Base-by-base conservation (phyloP, 148 eudicot genomes). In the Mesembryanthemum crystallinum region DNA sequence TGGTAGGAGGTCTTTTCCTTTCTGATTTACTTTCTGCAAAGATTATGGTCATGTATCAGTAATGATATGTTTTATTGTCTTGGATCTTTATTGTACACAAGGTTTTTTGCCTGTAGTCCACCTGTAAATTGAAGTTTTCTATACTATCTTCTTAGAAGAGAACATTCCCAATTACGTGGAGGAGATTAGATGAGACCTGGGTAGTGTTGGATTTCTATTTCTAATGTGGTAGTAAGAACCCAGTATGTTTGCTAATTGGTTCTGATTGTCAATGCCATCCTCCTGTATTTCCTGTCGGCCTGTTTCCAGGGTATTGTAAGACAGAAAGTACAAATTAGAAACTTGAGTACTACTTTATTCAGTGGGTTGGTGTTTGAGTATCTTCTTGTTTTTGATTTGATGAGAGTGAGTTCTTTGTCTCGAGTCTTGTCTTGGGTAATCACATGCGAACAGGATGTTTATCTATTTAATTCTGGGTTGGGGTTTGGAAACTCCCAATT, bases 1-100 rank as follows among this genome's bases (percentile, higher is more conserved):
- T 95, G 99, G 99, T 95, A 80, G 67, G 91, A 32, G 71, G 49
- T 72, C 47, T 67, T 69, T n/a, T 54, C 69, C 67, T 71, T 30
- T 67, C 65, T 43, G 24, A 9, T 39, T 73, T 61, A 49, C 67
- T 61, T 49, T 64, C 7, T 39, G 25, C 25, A 25, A 29, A 5
- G 17, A 35, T 61, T 17, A 68, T 61, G 73, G 32, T 42, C 15
- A 57, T 67, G 18, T 58, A 35, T 67, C 11, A 17, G 17, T 14
- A 54, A 24, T 12, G 23, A 43, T n/a, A n/a, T 70, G 69, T 37
- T 24, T 24, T 60, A 9, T 3, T 23, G 45, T 21, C 42, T 73
- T 47, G 64, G 27, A 8, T 24, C 63, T 60, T 33, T 71, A 67
- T 20, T 35, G 73, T 45, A n/a, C 51, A 8, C 64, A 51, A 42